phyloP scores from a whole-genome alignment of 441 rosid genomes.

The Populus hybrid region DNA sequence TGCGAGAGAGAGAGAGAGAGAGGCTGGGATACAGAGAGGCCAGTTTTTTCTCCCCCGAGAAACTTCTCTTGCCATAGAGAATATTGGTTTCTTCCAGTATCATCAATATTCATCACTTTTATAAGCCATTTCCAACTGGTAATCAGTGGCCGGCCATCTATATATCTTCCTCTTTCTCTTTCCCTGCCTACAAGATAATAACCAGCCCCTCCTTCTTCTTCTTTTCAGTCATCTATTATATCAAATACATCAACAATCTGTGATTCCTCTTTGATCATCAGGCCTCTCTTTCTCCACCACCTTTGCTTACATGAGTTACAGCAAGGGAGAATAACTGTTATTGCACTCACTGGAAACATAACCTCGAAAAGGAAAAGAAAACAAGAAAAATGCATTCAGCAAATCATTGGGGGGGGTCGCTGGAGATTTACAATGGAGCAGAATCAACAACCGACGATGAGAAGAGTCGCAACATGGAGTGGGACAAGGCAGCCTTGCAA shows the following conservation, averaged over 20 bases:
- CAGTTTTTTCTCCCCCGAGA: not conserved
- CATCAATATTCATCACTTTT: not conserved
- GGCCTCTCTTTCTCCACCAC: not conserved
- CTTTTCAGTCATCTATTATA: no score
- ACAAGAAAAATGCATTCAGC: slow-evolving; percentile 44
- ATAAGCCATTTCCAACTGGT: not conserved
- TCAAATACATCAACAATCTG: not conserved
- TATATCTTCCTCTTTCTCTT: not conserved
- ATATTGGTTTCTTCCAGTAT: not conserved
- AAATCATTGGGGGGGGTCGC: slow-evolving; percentile 77
- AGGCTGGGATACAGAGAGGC: not conserved
- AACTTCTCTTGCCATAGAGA: not conserved
- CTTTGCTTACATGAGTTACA: not conserved
- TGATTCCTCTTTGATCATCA: not conserved
- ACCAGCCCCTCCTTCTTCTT: not conserved
- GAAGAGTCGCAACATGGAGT: slow-evolving; percentile 40
- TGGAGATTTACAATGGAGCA: slow-evolving; percentile 40
- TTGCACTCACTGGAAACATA: not conserved
- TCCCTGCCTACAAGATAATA: not conserved
- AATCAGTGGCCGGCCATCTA: not conserved
- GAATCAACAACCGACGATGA: slow-evolving; percentile 39
- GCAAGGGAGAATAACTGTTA: no score
- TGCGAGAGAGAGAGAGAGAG: not conserved
- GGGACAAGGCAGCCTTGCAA: slow-evolving; percentile 59
- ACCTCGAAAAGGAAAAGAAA: not conserved